Percentiles rank a stretch among this genome's conserved stretches.
Evolutionary conservation across 805 yeast species (phyloP).

Genomic region (Torulaspora gathmanii): DNA sequence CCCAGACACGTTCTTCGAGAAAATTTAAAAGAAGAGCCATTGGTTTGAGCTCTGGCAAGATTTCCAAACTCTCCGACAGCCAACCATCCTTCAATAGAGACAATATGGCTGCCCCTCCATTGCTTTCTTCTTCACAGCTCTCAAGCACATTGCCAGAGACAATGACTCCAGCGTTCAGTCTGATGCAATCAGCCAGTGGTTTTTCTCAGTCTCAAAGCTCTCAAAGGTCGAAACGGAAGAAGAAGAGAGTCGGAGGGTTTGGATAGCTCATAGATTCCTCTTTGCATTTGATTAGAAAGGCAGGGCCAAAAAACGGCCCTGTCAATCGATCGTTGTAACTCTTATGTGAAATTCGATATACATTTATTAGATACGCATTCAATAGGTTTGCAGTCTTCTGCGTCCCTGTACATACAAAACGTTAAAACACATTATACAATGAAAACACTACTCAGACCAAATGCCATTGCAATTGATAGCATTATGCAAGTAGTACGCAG

Average conservation of each 20-base stretch:
- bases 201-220: conserved; percentile 21
- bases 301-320: neutral
- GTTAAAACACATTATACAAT: no score
- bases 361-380: neutral
- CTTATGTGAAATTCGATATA: neutral
- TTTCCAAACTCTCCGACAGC: conserved; percentile 1
- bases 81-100: conserved; percentile 3
- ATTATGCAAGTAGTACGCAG: no score
- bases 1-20: conserved; percentile 18
- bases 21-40: conserved; percentile 3
- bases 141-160: conserved; percentile 25
- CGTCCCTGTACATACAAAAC: no score
- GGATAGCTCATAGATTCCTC: conserved; percentile 26
- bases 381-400: no score
- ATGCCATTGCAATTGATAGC: no score
- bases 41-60: conserved; percentile 2
- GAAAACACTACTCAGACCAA: no score
- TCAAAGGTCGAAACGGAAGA: conserved; percentile 27
- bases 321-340: neutral
- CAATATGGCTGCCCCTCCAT: conserved; percentile 2
- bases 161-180: conserved; percentile 35
- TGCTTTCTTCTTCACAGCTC: conserved; percentile 4
- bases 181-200: conserved; percentile 22
- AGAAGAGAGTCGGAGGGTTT: conserved; percentile 48
- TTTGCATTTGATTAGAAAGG: neutral